phyloP scores from a whole-genome alignment of 2,329 filamentous ascomycete genomes.

The Pseudocercospora fijiensis region DNA sequence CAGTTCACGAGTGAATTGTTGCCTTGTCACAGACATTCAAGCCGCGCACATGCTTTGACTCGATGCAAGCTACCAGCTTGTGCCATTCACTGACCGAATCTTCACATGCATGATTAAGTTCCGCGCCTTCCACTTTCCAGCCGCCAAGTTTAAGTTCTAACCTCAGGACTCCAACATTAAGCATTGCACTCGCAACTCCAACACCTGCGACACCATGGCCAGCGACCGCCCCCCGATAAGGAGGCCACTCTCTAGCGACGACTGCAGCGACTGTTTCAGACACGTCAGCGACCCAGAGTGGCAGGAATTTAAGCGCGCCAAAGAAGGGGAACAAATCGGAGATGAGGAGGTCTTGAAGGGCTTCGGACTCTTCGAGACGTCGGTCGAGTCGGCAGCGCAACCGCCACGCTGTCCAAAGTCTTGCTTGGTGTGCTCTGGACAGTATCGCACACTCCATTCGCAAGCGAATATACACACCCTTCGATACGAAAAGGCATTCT shows the following conservation, averaged over 20 bases:
- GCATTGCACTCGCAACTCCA: background rate
- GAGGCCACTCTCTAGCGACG: background rate
- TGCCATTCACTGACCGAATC: background rate
- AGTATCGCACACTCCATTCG: slow-evolving; percentile 8
- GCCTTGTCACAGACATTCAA: no score
- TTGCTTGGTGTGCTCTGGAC: slow-evolving; percentile 1
- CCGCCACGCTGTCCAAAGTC: slow-evolving; percentile 6
- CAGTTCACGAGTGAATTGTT: no score
- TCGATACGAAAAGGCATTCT: background rate
- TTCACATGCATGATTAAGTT: background rate
- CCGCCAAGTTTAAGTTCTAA: background rate
- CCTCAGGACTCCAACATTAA: background rate
- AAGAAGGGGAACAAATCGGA: background rate
- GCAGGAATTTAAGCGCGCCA: background rate
- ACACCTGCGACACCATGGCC: background rate
- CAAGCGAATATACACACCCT: background rate
- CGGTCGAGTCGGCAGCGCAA: background rate
- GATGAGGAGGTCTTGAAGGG: background rate
- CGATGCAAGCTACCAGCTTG: background rate
- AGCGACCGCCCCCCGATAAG: background rate
- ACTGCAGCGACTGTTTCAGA: background rate
- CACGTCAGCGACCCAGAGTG: background rate
- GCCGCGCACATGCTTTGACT: background rate
- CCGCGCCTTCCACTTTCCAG: background rate
- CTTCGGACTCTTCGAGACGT: background rate